Conservation (phyloP, 2,329 filamentous ascomycete species). For the Claviceps capensis region DNA sequence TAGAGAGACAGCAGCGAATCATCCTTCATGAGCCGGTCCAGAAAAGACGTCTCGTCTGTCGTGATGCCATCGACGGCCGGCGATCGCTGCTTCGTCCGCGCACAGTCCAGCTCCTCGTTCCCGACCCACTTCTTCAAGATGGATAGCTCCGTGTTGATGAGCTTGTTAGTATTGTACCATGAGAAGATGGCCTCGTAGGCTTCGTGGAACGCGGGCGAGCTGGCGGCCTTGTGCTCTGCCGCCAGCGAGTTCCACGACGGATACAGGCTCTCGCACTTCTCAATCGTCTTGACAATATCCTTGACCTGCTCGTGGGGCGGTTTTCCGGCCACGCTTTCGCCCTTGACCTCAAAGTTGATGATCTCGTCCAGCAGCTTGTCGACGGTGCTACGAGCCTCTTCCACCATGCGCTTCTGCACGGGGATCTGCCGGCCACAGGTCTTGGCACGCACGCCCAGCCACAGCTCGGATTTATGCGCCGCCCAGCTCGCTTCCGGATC, state of each 20-base stretch:
- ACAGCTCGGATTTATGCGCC: conserved; percentile 67
- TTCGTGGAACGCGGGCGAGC: conserved; percentile 62
- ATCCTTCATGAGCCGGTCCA: conserved; percentile 90
- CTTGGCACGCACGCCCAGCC: conserved; percentile 76
- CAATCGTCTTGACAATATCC: conserved; percentile 80
- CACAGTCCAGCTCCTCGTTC: conserved; percentile 88
- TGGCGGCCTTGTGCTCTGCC: conserved; percentile 59
- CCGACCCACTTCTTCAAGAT: conserved; percentile 95
- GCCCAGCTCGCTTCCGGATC: conserved; percentile 43
- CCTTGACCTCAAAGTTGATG: conserved; percentile 86
- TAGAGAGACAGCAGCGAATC: conserved; percentile 88
- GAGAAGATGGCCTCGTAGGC: conserved; percentile 81
- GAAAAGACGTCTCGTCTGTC: conserved; percentile 78
- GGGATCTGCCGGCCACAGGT: conserved; percentile 72
- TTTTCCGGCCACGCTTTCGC: conserved; percentile 82
- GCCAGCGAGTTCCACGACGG: conserved; percentile 66
- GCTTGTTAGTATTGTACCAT: conserved; percentile 93
- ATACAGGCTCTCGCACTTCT: conserved; percentile 75
- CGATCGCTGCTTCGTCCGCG: conserved; percentile 56
- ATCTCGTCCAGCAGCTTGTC: conserved; percentile 74
- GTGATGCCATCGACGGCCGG: conserved; percentile 54
- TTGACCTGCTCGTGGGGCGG: conserved; percentile 77
- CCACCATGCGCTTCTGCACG: conserved; percentile 75
- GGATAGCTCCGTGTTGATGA: conserved; percentile 87
- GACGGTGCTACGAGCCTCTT: conserved; percentile 64